phyloP scores from a whole-genome alignment of 495 filamentous ascomycete species.

The Penicillium robsamsonii region DNA sequence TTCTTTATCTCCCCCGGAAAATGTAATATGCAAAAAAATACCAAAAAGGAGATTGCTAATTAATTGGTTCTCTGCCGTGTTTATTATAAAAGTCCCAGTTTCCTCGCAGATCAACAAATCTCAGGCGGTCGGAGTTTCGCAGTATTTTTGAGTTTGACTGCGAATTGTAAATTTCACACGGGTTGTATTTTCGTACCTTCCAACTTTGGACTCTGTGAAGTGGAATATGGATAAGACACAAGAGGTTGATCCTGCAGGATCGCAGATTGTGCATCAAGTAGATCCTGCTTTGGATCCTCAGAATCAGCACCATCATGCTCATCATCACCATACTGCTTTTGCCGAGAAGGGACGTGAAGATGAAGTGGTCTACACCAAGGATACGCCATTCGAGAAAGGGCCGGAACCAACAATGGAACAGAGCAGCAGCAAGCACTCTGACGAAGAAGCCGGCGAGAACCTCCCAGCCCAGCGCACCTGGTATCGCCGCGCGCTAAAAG shows the following conservation, averaged over 20 bases:
- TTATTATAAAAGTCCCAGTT: neutral
- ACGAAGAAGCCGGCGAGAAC: constrained; percentile 30
- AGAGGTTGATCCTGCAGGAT: neutral
- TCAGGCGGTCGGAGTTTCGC: neutral
- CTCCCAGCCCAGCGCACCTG: constrained; percentile 24
- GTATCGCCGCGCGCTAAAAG: constrained; percentile 27
- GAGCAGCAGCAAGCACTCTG: constrained; percentile 36
- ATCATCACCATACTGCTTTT: constrained; percentile 49
- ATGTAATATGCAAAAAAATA: neutral
- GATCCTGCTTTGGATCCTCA: constrained; percentile 23
- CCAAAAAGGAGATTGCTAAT: neutral
- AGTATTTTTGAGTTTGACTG: neutral
- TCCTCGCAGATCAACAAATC: neutral
- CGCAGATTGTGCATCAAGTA: neutral
- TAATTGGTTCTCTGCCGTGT: neutral
- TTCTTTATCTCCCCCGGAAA: constrained; percentile 7
- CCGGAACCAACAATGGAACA: constrained; percentile 43
- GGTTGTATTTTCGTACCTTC: neutral
- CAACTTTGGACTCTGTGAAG: neutral
- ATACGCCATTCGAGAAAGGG: constrained; percentile 40
- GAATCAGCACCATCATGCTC: constrained; percentile 49
- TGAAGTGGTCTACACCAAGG: constrained; percentile 49
- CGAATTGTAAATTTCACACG: neutral
- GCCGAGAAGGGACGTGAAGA: constrained; percentile 47
- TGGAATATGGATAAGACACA: constrained; percentile 5